Conservation (phyloP, 2,329 filamentous ascomycete genomes). For the Leptodontidium sp. region DNA sequence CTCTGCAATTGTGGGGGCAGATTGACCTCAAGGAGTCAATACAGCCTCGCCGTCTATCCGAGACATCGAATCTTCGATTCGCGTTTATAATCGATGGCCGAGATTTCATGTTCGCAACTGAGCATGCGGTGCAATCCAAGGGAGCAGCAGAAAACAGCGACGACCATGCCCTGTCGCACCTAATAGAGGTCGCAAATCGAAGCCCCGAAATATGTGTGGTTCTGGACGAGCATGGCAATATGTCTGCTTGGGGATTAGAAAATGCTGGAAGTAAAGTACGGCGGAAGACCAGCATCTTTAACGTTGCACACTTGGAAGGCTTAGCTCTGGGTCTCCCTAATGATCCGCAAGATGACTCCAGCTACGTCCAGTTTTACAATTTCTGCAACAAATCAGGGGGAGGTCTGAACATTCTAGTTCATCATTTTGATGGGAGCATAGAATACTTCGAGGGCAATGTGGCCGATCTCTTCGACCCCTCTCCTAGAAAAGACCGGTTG, state of each 20-base stretch:
- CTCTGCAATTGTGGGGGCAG: conserved; percentile 80
- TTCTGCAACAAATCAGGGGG: conserved; percentile 74
- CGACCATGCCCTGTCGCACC: conserved; percentile 79
- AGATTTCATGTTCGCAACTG: conserved; percentile 80
- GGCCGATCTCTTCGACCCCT: conserved; percentile 81
- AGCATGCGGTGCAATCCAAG: conserved; percentile 73
- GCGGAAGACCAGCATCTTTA: conserved; percentile 77
- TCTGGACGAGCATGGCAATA: conserved; percentile 81
- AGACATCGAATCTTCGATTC: conserved; percentile 59
- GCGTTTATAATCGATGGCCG: conserved; percentile 84
- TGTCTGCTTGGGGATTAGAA: conserved; percentile 94
- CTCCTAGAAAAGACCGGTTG: conserved; percentile 66
- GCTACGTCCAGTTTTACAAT: conserved; percentile 73
- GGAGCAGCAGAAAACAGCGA: conserved; percentile 57
- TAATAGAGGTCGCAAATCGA: conserved; percentile 85
- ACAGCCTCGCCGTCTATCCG: conserved; percentile 49
- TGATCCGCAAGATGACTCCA: conserved; percentile 32
- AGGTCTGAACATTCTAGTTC: conserved; percentile 76
- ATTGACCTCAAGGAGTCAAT: conserved; percentile 81
- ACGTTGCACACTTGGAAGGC: conserved; percentile 79
- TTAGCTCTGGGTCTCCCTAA: conserved; percentile 54
- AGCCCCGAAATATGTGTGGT: conserved; percentile 88
- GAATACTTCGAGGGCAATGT: conserved; percentile 82
- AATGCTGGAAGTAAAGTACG: conserved; percentile 78
- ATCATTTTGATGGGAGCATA: conserved; percentile 86